These are phyloP conservation scores for Limonium bicolor DNA, from an alignment of 148 eudicot species.

Conservation along the genomic window DNA sequence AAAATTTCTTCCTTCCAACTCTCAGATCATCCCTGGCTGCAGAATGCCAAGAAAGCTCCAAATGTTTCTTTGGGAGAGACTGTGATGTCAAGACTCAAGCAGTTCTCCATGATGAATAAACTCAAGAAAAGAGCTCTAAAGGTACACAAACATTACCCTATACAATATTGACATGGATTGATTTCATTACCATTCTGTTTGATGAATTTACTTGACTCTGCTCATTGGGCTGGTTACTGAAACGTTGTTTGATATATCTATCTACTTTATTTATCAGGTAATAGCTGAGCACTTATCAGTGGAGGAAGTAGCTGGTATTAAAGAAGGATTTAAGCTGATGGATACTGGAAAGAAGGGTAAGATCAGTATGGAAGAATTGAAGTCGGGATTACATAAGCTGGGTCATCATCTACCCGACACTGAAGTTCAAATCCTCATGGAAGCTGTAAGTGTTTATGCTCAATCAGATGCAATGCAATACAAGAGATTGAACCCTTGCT, in stretches of 20 bases:
- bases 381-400: slow-evolving; percentile 23
- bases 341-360: slow-evolving; percentile 28
- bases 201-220: no score
- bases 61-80: slow-evolving; percentile 66
- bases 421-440: slow-evolving; percentile 28
- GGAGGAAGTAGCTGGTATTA: slow-evolving; percentile 31
- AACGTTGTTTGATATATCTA: not conserved
- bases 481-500: no score
- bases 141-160: slow-evolving; percentile 12
- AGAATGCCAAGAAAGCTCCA: slow-evolving; percentile 55
- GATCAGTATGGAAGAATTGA: slow-evolving; percentile 23
- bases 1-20: no score
- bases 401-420: slow-evolving; percentile 27
- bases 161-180: not conserved
- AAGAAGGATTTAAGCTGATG: slow-evolving; percentile 28
- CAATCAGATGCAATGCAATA: not conserved
- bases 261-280: slow-evolving; percentile 12
- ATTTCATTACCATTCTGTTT: not conserved
- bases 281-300: slow-evolving; percentile 34
- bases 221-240: no score
- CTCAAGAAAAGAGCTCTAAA: slow-evolving; percentile 63
- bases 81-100: slow-evolving; percentile 65
- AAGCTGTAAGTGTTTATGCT: slow-evolving; percentile 18
- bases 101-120: slow-evolving; percentile 73
- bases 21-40: slow-evolving; percentile 74